Evolutionary conservation across 805 yeast species (phyloP).

Genomic region (Pichia membranifaciens): DNA sequence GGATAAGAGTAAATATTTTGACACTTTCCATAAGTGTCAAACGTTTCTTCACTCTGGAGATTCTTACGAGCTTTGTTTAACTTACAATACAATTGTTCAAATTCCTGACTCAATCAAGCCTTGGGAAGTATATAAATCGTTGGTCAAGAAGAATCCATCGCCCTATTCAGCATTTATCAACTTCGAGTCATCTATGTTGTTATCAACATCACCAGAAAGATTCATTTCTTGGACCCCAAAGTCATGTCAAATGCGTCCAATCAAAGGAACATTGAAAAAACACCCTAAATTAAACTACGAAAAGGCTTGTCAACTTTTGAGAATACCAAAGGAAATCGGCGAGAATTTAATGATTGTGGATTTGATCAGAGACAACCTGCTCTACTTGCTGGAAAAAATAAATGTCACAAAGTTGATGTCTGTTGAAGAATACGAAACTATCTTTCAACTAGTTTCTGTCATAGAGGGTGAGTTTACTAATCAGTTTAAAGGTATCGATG

Average conservation of each 20-base stretch:
- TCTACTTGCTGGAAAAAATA: constrained; percentile 59
- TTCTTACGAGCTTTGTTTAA: constrained; percentile 88
- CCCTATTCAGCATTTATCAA: constrained; percentile 83
- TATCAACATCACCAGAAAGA: constrained; percentile 93
- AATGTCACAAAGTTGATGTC: constrained; percentile 74
- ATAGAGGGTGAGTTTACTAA: constrained; percentile 55
- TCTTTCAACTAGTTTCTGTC: constrained; percentile 87
- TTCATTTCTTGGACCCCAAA: constrained; percentile 71
- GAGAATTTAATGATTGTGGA: constrained; percentile 97
- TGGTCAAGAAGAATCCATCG: constrained; percentile 76
- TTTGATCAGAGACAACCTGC: constrained; percentile 85
- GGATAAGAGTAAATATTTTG: constrained; percentile 43
- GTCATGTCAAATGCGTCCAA: constrained; percentile 80
- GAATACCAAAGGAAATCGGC: constrained; percentile 88
- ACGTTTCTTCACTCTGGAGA: constrained; percentile 69
- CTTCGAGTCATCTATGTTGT: constrained; percentile 55
- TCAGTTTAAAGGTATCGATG: constrained; percentile 64
- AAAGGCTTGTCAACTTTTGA: constrained; percentile 57
- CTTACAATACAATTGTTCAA: constrained; percentile 60
- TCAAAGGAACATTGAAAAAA: constrained; percentile 90
- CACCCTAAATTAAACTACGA: constrained; percentile 45
- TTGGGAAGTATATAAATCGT: constrained; percentile 75
- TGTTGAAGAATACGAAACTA: constrained; percentile 88
- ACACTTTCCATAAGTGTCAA: constrained; percentile 60
- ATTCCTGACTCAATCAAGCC: constrained; percentile 47